A percentile compares a stretch with the other conserved stretches of the same genome.
Evolutionary conservation across 169 alveolate species (phyloP).

Genomic region (Theileria sp.): DNA sequence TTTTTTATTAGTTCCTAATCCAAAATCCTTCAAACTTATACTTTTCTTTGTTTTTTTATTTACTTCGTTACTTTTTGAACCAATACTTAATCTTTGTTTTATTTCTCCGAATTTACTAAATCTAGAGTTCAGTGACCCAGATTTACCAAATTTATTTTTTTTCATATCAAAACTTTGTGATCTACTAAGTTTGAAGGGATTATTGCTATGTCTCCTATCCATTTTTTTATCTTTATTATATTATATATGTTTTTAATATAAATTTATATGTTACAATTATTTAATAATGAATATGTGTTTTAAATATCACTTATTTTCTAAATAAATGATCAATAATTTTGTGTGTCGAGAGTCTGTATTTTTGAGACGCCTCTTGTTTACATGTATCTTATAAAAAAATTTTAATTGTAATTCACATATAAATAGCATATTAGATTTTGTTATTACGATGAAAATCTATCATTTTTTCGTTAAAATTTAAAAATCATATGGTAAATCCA

Average conservation of each 20-base stretch:
- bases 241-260: background rate
- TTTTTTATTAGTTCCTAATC: background rate
- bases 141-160: background rate
- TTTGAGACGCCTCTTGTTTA: background rate
- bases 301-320: background rate
- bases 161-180: background rate
- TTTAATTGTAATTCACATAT: background rate
- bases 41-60: background rate
- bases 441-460: no score
- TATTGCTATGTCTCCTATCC: background rate
- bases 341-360: background rate
- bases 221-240: background rate
- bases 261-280: no score
- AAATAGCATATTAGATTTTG: background rate
- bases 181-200: constrained; percentile 1
- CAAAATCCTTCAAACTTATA: background rate
- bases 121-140: background rate
- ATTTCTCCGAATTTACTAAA: background rate
- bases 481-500: background rate
- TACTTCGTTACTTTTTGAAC: background rate
- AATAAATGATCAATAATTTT: no score
- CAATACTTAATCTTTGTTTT: background rate
- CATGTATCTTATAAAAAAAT: background rate
- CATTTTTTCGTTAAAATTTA: no score
- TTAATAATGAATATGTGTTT: no score